These are phyloP conservation scores for Eucalyptus marginata DNA, from an alignment of 345 rosid genomes.

Conservation along the genomic window DNA sequence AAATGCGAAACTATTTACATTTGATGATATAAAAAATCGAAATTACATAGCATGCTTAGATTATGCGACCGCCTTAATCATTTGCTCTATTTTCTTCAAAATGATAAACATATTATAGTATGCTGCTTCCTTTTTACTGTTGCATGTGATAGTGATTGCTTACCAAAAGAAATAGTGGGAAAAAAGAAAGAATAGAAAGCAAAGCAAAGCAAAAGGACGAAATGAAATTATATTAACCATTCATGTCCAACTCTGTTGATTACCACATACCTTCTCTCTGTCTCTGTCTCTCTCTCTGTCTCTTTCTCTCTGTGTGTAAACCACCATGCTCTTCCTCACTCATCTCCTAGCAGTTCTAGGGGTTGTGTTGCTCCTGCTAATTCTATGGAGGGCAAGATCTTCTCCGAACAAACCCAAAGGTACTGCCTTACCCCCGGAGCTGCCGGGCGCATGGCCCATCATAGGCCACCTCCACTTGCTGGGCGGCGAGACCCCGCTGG, in stretches of 20 bases:
- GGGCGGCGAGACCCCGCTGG: slow-evolving; percentile 10
- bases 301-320: background rate
- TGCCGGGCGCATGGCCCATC: slow-evolving; percentile 44
- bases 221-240: background rate
- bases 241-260: background rate
- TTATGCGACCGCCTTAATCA: background rate
- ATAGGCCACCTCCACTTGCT: slow-evolving; percentile 60
- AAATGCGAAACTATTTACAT: background rate
- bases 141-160: background rate
- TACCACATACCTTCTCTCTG: background rate
- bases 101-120: background rate
- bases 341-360: background rate
- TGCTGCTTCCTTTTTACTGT: no score
- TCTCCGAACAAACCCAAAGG: background rate
- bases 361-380: background rate
- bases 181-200: background rate
- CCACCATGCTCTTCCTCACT: background rate
- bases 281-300: background rate
- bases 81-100: background rate
- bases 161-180: background rate
- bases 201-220: background rate
- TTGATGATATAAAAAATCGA: background rate
- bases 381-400: background rate
- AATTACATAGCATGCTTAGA: background rate
- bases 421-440: slow-evolving; percentile 19